Evolutionary conservation across 2,329 filamentous ascomycete genomes (phyloP).

Genomic region (Fusarium palustre): DNA sequence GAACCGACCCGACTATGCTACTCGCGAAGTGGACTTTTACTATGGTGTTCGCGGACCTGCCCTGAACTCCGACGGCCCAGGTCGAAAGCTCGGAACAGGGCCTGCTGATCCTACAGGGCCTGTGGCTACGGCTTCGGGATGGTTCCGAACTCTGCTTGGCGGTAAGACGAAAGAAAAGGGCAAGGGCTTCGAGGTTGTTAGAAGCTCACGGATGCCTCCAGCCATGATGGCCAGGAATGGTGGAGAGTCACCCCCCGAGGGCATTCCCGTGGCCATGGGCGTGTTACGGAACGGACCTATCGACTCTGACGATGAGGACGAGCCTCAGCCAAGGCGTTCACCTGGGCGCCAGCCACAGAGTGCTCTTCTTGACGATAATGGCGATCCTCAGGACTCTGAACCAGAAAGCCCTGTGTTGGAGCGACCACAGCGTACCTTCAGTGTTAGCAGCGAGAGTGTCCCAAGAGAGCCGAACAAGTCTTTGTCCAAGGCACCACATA

Average conservation of each 20-base stretch:
- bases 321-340: constrained; percentile 45
- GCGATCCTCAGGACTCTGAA: constrained; percentile 60
- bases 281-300: constrained; percentile 70
- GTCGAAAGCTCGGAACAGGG: constrained; percentile 89
- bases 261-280: constrained; percentile 73
- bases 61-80: constrained; percentile 82
- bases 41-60: constrained; percentile 92
- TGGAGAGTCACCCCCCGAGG: constrained; percentile 74
- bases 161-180: constrained; percentile 93
- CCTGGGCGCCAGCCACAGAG: constrained; percentile 46
- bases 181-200: constrained; percentile 96
- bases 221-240: constrained; percentile 71
- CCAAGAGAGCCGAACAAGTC: constrained; percentile 40
- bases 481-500: constrained; percentile 38
- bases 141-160: constrained; percentile 83
- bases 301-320: constrained; percentile 70
- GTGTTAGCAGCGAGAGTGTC: constrained; percentile 58
- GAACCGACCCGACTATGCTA: constrained; percentile 85
- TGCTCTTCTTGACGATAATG: constrained; percentile 60
- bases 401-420: constrained; percentile 52
- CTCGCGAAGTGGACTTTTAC: constrained; percentile 96
- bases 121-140: constrained; percentile 88
- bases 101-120: constrained; percentile 94
- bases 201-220: constrained; percentile 87
- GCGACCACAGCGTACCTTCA: constrained; percentile 44